Evolutionary conservation across 495 filamentous ascomycete species (phyloP).

Genomic region (Entonaema liquescens): DNA sequence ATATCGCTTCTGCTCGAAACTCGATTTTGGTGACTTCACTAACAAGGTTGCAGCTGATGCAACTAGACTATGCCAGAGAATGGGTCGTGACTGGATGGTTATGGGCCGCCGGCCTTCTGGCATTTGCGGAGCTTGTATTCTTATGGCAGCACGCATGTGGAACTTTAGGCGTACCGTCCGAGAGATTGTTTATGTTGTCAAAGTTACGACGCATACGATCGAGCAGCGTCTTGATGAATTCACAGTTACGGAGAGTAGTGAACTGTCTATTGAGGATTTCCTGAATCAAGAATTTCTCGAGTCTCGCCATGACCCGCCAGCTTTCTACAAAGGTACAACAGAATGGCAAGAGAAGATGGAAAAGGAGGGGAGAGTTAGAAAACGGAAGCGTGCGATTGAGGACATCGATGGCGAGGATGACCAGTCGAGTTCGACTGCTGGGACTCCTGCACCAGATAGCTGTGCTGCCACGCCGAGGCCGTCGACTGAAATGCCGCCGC

Average conservation of each 20-base stretch:
- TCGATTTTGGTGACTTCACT: slow-evolving; percentile 83
- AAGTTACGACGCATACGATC: slow-evolving; percentile 90
- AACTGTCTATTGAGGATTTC: slow-evolving; percentile 87
- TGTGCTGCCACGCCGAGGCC: slow-evolving; percentile 16
- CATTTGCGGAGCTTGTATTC: slow-evolving; percentile 91
- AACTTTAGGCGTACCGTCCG: slow-evolving; percentile 91
- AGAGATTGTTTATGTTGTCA: slow-evolving; percentile 95
- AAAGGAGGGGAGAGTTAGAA: slow-evolving; percentile 52
- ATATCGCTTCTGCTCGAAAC: slow-evolving; percentile 83
- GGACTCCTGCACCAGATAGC: slow-evolving; percentile 25
- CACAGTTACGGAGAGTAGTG: slow-evolving; percentile 77
- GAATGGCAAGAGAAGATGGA: slow-evolving; percentile 60
- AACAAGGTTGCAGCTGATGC: slow-evolving; percentile 87
- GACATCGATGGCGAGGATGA: slow-evolving; percentile 48
- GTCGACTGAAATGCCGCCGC: slow-evolving; percentile 38
- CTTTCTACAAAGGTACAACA: slow-evolving; percentile 71
- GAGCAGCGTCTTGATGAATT: slow-evolving; percentile 91
- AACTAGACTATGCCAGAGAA: slow-evolving; percentile 82
- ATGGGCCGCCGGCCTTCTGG: slow-evolving; percentile 91
- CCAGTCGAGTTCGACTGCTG: slow-evolving; percentile 6
- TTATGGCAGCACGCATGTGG: slow-evolving; percentile 95
- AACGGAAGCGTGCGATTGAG: slow-evolving; percentile 53
- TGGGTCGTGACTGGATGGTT: slow-evolving; percentile 96
- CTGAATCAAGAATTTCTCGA: slow-evolving; percentile 66
- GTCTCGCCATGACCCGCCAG: slow-evolving; percentile 76